phyloP scores from a whole-genome alignment of 148 eudicot genomes.

The Rhododendron molle region DNA sequence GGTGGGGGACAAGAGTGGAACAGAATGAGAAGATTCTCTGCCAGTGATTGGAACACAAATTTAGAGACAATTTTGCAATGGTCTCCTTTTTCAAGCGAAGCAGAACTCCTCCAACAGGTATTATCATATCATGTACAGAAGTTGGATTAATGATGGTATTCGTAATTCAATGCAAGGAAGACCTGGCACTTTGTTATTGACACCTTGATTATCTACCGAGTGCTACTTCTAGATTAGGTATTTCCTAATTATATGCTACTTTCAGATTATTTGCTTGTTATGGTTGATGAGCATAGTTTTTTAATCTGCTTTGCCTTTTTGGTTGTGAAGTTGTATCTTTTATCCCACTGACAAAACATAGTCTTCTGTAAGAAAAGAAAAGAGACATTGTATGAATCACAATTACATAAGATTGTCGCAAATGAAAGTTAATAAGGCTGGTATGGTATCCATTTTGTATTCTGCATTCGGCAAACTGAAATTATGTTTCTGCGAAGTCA shows the following conservation, averaged over 20 bases:
- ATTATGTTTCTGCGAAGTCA: not conserved
- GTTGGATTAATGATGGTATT: not conserved
- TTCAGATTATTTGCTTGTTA: not conserved
- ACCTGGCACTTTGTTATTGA: slow-evolving; percentile 1
- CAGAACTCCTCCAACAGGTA: slow-evolving; percentile 85
- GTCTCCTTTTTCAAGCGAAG: slow-evolving; percentile 92
- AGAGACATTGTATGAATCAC: not conserved
- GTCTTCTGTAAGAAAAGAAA: not conserved
- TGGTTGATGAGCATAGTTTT: not conserved
- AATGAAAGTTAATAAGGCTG: not conserved
- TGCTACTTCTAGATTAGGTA: not conserved
- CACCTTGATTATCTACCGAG: not conserved
- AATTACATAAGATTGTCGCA: not conserved
- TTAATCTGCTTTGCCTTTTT: not conserved
- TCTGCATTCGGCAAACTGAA: not conserved
- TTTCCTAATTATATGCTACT: not conserved
- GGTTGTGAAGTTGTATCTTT: not conserved
- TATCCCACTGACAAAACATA: not conserved
- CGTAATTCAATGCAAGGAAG: not conserved
- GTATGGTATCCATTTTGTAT: not conserved
- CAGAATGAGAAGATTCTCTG: slow-evolving; percentile 48
- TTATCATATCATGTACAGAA: not conserved
- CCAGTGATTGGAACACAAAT: slow-evolving; percentile 66
- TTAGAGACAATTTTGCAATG: slow-evolving; percentile 64
- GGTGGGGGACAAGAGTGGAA: slow-evolving; percentile 48